Base-by-base conservation (phyloP, 176 grass and related monocot species). In the Echinochloa phyllopogon region DNA sequence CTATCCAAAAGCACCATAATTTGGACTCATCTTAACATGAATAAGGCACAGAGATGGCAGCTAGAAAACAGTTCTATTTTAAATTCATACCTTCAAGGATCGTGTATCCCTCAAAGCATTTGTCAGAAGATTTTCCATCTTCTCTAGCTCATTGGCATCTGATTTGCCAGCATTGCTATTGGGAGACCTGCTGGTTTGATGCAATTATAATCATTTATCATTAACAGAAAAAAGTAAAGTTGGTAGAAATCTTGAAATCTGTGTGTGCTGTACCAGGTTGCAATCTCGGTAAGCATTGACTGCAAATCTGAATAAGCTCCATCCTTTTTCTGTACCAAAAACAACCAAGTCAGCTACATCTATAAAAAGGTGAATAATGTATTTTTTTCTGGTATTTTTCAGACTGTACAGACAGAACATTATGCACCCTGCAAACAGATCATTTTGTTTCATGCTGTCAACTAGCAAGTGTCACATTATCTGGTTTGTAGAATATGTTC, bases 91-190 rank as follows among this genome's bases (percentile, higher is more conserved):
- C 70, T 73, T 73, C 24, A 11, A 51, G 15, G 24, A 50, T 73
- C 24, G 33, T 0, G 70, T 51, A 51, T 51, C 15, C 24, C 16
- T 73, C 45, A 73, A 33, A 73, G 70, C 70, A 73, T 33, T 73
- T 50, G 45, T 73, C 24, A 73, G 70, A 27, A 73, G 70, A 33
- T 73, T 51, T 51, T 73, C 70, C 70, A 73, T 14, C 44, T 33
- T 73, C 44, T 50, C 45, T 48, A 73, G 70, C 24, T 51, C 45
- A 36, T 36, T 10, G 14, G 16, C 70, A 73, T 73, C 24, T 36
- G 70, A 50, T 50, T 73, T 14, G 1, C 33, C 70, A 51, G 7
- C 70, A 50, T 50, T 51, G 24, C 15, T 73, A 15, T 73, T 1
- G 24, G 23, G 24, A 73, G n/a, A 73, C 70, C 70, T 73, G 70